phyloP scores from a whole-genome alignment of 768 basidiomycete species.

The Imleria badia region DNA sequence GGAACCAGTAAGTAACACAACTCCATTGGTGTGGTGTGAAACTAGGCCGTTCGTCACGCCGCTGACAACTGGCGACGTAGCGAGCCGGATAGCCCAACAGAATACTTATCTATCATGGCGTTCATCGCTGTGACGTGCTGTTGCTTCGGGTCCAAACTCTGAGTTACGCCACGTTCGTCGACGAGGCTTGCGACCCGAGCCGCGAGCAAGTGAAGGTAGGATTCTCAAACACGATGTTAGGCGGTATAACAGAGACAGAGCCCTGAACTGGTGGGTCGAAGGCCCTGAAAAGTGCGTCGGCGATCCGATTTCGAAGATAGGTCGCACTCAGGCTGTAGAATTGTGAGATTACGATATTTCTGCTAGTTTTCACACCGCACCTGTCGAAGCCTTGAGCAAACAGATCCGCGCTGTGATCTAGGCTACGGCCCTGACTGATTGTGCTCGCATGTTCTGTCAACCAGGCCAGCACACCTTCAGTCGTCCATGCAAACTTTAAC shows the following conservation, averaged over 20 bases:
- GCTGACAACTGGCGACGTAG: not conserved
- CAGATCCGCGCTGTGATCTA: not conserved
- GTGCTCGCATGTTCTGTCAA: not conserved
- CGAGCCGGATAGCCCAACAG: not conserved
- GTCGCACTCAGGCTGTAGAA: slow-evolving; percentile 23
- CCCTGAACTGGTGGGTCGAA: slow-evolving; percentile 11
- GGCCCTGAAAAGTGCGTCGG: slow-evolving; percentile 22
- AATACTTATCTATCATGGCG: slow-evolving; percentile 22
- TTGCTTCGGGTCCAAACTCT: not conserved
- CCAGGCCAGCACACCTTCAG: not conserved
- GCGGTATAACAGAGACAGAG: slow-evolving; percentile 23
- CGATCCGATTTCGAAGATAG: slow-evolving; percentile 11
- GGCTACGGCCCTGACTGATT: not conserved
- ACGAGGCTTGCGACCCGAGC: slow-evolving; percentile 6
- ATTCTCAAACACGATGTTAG: slow-evolving; percentile 34
- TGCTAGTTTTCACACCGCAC: not conserved
- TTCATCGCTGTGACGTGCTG: slow-evolving; percentile 18
- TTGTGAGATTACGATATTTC: not conserved
- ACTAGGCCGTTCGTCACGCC: too few species aligned
- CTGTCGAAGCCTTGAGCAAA: not conserved
- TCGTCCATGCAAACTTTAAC: not conserved
- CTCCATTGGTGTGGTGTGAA: not conserved
- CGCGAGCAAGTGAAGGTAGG: slow-evolving; percentile 31
- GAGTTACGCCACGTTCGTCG: not conserved
- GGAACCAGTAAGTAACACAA: slow-evolving; percentile 36